phyloP scores from a whole-genome alignment of 164 flowering plant genomes.

The Chloranthus sessilifolius region DNA sequence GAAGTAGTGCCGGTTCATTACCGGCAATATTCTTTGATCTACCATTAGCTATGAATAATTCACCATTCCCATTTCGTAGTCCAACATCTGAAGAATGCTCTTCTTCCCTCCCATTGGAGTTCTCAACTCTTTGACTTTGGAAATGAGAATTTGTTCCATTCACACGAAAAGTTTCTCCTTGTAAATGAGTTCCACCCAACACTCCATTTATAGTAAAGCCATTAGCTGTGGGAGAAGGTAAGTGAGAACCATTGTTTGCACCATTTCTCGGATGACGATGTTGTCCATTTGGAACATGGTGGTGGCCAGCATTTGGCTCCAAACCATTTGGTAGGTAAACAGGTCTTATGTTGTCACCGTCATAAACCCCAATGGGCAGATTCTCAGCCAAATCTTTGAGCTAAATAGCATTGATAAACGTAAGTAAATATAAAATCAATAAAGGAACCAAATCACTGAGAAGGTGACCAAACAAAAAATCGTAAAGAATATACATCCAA shows the following conservation, averaged over 20 bases:
- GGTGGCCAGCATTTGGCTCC: constrained; percentile 37
- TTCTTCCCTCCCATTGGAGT: constrained; percentile 26
- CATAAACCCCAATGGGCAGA: constrained; percentile 59
- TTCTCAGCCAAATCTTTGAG: constrained; percentile 75
- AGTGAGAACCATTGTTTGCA: constrained; percentile 24
- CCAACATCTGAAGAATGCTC: constrained; percentile 27
- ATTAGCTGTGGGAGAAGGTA: constrained; percentile 35
- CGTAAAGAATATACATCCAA: no score
- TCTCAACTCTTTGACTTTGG: constrained; percentile 11
- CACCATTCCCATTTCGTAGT: constrained; percentile 32
- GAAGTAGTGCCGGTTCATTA: constrained; percentile 27
- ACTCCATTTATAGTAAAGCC: no score
- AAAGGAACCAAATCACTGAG: no score
- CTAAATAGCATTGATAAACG: constrained; percentile 25
- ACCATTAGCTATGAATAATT: constrained; percentile 16
- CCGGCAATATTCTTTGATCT: constrained; percentile 27
- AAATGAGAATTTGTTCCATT: constrained; percentile 18
- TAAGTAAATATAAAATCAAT: no score
- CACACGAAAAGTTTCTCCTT: no score
- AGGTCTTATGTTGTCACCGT: constrained; percentile 33
- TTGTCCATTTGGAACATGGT: constrained; percentile 34
- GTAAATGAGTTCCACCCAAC: no score
- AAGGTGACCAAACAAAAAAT: no score
- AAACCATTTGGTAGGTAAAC: constrained; percentile 42
- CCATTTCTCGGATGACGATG: constrained; percentile 35